Percentiles rank a stretch among this genome's conserved stretches.
phyloP scores from a whole-genome alignment of 441 rosid genomes.

The Brassica hybrid region DNA sequence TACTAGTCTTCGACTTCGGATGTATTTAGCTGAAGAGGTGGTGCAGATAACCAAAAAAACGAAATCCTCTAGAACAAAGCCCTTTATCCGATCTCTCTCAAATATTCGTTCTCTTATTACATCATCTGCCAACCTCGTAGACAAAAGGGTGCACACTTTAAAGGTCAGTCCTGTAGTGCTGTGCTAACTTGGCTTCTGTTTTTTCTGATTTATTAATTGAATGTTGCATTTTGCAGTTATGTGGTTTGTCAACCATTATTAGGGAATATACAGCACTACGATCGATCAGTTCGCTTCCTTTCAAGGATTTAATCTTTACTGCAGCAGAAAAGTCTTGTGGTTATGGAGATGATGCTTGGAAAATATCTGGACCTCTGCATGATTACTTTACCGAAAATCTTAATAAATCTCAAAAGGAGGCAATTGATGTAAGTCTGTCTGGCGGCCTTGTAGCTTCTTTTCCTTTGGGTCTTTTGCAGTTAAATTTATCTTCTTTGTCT shows the following conservation, averaged over 20 bases:
- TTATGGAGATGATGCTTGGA: slow-evolving; percentile 76
- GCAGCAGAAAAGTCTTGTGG: slow-evolving; percentile 59
- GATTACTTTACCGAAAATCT: slow-evolving; percentile 68
- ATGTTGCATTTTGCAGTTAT: slow-evolving; percentile 54
- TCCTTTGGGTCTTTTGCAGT: not conserved
- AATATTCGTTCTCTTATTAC: slow-evolving; percentile 66
- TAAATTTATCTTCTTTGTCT: slow-evolving; percentile 23
- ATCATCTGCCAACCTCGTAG: slow-evolving; percentile 52
- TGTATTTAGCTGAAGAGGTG: slow-evolving; percentile 81
- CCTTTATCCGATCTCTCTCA: slow-evolving; percentile 43
- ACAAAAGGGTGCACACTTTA: slow-evolving; percentile 63
- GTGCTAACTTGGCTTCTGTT: not conserved
- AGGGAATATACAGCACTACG: slow-evolving; percentile 88
- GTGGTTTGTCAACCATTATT: slow-evolving; percentile 88
- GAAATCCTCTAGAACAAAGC: slow-evolving; percentile 56
- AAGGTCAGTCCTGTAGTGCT: slow-evolving; percentile 57
- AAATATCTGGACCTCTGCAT: slow-evolving; percentile 68
- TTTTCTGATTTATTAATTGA: not conserved
- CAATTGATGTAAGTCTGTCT: slow-evolving; percentile 71
- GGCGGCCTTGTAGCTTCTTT: slow-evolving; percentile 4
- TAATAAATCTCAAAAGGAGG: slow-evolving; percentile 83
- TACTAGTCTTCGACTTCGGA: slow-evolving; percentile 70
- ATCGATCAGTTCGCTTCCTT: slow-evolving; percentile 81
- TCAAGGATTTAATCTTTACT: slow-evolving; percentile 81
- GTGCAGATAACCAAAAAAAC: slow-evolving; percentile 50